Conservation (phyloP, 768 basidiomycete species). For the Hemileccinum rubropunctum region DNA sequence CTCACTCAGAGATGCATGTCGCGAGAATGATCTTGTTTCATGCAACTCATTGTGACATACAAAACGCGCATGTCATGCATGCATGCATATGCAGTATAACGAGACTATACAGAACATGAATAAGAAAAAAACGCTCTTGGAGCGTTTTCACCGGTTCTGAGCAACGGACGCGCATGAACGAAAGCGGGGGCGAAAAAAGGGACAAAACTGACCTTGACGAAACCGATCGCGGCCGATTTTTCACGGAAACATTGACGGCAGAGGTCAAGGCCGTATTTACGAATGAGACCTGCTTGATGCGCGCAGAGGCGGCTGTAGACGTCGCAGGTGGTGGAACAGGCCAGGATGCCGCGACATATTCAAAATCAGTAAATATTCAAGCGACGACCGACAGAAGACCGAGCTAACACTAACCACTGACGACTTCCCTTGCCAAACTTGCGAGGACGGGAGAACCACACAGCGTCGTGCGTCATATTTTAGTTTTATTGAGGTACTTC, state of each 20-base stretch:
- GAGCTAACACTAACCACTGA: conserved; percentile 71
- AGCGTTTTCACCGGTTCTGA: conserved; percentile 46
- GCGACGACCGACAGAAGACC: background rate
- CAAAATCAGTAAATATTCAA: background rate
- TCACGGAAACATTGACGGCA: conserved; percentile 99
- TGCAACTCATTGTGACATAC: conserved; percentile 21
- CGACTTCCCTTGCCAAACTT: conserved; percentile 95
- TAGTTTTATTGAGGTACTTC: conserved; percentile 46
- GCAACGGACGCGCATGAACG: background rate
- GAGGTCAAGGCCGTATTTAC: conserved; percentile 95
- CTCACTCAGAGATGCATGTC: background rate
- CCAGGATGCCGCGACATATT: background rate
- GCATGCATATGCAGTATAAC: conserved; percentile 4
- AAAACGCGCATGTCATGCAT: conserved; percentile 6
- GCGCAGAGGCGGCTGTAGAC: conserved; percentile 83
- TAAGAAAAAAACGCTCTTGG: background rate
- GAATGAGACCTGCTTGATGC: conserved; percentile 96
- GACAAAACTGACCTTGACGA: conserved; percentile 75
- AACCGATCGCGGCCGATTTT: conserved; percentile 90
- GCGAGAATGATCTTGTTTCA: conserved; percentile 15
- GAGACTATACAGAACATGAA: background rate
- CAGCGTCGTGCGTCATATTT: conserved; percentile 98
- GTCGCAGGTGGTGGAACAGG: too few relatives aligned
- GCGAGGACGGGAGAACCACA: conserved; percentile 96
- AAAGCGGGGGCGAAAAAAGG: background rate